These are phyloP conservation scores for Jacaranda copaia DNA, from an alignment of 257 asterid genomes.

Conservation along the genomic window DNA sequence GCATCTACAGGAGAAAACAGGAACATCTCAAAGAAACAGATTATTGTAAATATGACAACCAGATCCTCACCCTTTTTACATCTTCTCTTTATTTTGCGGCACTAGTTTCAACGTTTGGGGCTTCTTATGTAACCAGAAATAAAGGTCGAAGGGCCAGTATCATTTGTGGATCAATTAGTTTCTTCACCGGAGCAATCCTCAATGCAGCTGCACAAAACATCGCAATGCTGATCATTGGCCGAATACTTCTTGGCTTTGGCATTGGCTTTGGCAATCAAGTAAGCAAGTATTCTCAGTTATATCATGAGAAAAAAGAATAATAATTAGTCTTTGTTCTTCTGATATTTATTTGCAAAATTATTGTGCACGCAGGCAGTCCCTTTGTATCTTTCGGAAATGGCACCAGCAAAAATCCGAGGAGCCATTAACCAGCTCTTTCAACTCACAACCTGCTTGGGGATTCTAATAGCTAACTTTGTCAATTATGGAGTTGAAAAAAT, in stretches of 20 bases:
- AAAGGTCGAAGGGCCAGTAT: constrained; percentile 73
- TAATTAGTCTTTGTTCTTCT: neutral
- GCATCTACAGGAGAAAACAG: constrained; percentile 61
- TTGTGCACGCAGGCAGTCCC: constrained; percentile 67
- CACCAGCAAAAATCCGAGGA: constrained; percentile 78
- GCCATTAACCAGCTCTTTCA: constrained; percentile 75
- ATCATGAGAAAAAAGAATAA: no score
- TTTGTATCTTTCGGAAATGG: constrained; percentile 81
- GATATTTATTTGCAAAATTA: neutral
- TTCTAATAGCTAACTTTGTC: constrained; percentile 64
- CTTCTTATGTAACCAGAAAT: constrained; percentile 63
- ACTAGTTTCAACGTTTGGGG: constrained; percentile 65
- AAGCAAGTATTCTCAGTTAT: constrained; percentile 16
- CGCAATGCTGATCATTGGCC: constrained; percentile 75
- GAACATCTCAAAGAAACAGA: constrained; percentile 65
- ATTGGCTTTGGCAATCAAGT: constrained; percentile 92
- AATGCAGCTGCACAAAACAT: constrained; percentile 70
- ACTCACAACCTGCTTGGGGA: constrained; percentile 78
- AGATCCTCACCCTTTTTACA: constrained; percentile 78
- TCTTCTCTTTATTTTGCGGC: constrained; percentile 84
- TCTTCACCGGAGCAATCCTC: constrained; percentile 67
- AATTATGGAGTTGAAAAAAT: constrained; percentile 59
- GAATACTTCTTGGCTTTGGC: constrained; percentile 73
- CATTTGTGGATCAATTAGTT: constrained; percentile 67
- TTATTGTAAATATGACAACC: constrained; percentile 81